These are phyloP conservation scores for Solanum verrucosum DNA, from an alignment of 257 asterid genomes.

Conservation along the genomic window DNA sequence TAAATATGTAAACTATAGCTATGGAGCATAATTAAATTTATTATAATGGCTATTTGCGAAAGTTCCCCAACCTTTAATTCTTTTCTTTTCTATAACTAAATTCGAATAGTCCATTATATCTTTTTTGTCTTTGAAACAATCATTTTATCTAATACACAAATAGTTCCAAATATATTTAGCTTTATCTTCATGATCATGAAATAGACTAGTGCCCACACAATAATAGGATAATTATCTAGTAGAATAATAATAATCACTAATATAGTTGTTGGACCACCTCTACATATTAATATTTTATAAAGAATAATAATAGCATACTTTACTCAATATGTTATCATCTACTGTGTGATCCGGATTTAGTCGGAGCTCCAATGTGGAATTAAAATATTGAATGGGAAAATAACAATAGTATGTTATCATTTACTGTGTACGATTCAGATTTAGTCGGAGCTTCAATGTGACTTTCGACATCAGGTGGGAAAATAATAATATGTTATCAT, in stretches of 20 bases:
- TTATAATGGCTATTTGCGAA: too few species aligned
- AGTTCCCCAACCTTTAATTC: too few species aligned
- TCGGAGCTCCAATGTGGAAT: too few species aligned
- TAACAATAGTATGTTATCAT: too few species aligned
- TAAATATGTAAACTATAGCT: too few species aligned
- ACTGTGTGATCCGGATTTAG: rapidly evolving
- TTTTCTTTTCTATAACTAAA: too few species aligned
- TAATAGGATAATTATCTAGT: background rate
- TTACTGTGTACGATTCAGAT: too few species aligned
- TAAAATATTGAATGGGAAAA: too few species aligned
- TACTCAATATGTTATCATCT: background rate
- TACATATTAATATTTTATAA: background rate
- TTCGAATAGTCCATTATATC: background rate
- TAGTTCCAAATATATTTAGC: background rate
- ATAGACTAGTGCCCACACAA: background rate
- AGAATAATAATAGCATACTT: background rate
- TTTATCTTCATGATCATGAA: background rate
- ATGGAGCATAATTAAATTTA: too few species aligned
- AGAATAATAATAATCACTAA: background rate
- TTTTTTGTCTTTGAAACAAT: background rate
- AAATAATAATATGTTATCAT: background rate
- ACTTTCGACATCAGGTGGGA: background rate
- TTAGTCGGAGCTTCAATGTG: background rate
- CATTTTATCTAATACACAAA: background rate
- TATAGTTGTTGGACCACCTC: background rate